Base-by-base conservation (phyloP, 441 rosid genomes). In the Adansonia rubrostipa region DNA sequence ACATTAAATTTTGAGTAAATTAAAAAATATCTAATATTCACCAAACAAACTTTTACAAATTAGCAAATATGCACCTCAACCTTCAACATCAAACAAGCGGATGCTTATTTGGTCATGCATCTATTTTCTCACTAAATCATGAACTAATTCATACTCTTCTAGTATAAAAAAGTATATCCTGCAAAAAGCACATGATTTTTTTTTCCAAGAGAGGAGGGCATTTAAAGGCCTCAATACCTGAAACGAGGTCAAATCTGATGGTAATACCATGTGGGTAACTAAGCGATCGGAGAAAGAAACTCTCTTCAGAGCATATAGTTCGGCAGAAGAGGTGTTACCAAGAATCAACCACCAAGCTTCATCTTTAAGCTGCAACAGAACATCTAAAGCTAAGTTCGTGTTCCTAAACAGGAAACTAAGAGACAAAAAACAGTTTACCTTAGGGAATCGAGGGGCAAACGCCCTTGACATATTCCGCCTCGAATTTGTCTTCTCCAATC, bases 261-360 rank as follows among this genome's bases (percentile, higher is more conserved):
- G 93, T 53, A 96, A 83, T 75, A 87, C 89, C 97, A 94, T 92
- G 75, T 80, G 89, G 71, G 95, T 93, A 61, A 80, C 88, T 85
- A 91, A 71, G 75, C 85, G 92, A 78, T 83, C 89, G 9, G 89
- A 77, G 91, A 96, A 92, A 54, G 98, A 90, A 73, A 96, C 91
- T 82, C 99, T 92, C 89, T 94, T 96, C 75, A 94, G 75, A 78
- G 97, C 97, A 92, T 88, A 89, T 58, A 94, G 85, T 79, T 94
- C 95, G 2, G 89, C 87, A 60, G 94, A 88, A 63, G 86, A 74
- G 33, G 92, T 80, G 82, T 94, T 91, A 33, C 98, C 97, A 67
- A 96, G 96, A 77, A 93, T 86, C 76, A 96, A 81, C 99, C 98
- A 96, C 98, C 99, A 96, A 60, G 98, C 99, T 89, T 96, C 99